A percentile compares a stretch with the other conserved stretches of the same genome.
Evolutionary conservation across 2,329 filamentous ascomycete species (phyloP).

Genomic region (Pseudocercospora pini-densiflorae): DNA sequence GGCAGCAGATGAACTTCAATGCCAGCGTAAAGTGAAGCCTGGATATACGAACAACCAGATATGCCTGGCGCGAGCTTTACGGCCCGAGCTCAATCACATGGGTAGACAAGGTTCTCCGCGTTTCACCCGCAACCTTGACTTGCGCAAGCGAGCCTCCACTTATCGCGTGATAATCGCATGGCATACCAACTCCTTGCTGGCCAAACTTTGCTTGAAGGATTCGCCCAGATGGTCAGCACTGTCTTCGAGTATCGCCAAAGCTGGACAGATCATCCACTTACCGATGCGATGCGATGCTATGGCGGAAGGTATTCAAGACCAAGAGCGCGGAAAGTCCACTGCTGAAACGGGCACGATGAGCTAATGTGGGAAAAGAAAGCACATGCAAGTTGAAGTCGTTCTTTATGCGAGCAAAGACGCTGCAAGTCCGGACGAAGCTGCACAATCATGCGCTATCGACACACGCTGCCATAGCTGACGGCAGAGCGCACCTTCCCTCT

Average conservation of each 20-base stretch:
- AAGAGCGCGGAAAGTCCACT: neutral
- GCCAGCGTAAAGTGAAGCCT: neutral
- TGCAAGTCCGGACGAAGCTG: neutral
- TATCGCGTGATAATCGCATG: neutral
- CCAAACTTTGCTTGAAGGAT: neutral
- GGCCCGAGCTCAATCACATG: neutral
- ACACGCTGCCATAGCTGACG: too few relatives aligned
- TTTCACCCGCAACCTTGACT: neutral
- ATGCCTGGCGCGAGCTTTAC: neutral
- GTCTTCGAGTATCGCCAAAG: neutral
- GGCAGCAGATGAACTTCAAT: neutral
- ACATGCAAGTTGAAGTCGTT: too few relatives aligned
- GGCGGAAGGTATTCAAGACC: neutral
- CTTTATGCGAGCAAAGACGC: neutral
- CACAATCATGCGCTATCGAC: neutral
- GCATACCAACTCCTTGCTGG: neutral
- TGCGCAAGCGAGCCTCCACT: neutral
- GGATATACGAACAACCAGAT: neutral
- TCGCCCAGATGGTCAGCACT: neutral
- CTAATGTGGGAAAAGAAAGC: too few relatives aligned
- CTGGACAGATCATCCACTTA: neutral
- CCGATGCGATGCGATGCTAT: neutral
- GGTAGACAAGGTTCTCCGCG: neutral
- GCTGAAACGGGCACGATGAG: neutral
- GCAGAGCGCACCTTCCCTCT: too few relatives aligned